phyloP scores from a whole-genome alignment of 108 stramenopile genomes.

The Cyclotella choctawhatcheeana region DNA sequence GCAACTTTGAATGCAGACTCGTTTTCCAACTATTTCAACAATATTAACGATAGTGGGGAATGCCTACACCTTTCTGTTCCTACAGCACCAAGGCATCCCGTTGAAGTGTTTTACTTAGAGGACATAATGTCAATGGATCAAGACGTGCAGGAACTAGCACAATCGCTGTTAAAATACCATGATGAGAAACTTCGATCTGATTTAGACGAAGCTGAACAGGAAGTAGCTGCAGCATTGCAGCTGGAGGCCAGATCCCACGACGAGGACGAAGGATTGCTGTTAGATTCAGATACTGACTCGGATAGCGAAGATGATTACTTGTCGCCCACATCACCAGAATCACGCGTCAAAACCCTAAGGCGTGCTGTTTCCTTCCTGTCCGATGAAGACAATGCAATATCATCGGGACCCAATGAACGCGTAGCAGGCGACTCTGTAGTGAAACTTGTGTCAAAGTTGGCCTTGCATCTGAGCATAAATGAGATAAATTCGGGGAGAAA shows the following conservation, averaged over 20 bases:
- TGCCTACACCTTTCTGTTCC: conserved; percentile 51
- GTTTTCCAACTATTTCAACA: conserved; percentile 93
- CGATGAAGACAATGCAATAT: conserved; percentile 2
- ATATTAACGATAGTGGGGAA: conserved; percentile 41
- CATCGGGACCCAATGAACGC: conserved; percentile 19
- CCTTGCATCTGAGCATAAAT: conserved; percentile 12
- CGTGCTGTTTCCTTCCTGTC: conserved; percentile 28
- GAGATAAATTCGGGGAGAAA: conserved; percentile 43
- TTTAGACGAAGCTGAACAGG: conserved; percentile 27
- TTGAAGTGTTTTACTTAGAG: conserved; percentile 28
- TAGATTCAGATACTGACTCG: conserved; percentile 10
- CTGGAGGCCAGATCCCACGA: conserved; percentile 7
- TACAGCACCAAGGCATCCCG: conserved; percentile 20
- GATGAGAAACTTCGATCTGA: conserved; percentile 27
- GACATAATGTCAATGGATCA: conserved; percentile 14
- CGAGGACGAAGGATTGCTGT: conserved; percentile 15
- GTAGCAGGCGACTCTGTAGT: neutral
- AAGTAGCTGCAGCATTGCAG: conserved; percentile 14
- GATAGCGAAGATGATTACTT: conserved; percentile 24
- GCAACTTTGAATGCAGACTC: conserved; percentile 97
- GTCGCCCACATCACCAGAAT: conserved; percentile 26
- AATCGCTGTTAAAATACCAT: conserved; percentile 21
- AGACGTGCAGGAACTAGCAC: conserved; percentile 15
- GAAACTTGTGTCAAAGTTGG: conserved; percentile 22
- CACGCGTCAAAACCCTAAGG: conserved; percentile 6